A percentile compares a stretch with the other conserved stretches of the same genome.
phyloP scores from a whole-genome alignment of 1,139 yeast species.

The Kodamaea sp. region DNA sequence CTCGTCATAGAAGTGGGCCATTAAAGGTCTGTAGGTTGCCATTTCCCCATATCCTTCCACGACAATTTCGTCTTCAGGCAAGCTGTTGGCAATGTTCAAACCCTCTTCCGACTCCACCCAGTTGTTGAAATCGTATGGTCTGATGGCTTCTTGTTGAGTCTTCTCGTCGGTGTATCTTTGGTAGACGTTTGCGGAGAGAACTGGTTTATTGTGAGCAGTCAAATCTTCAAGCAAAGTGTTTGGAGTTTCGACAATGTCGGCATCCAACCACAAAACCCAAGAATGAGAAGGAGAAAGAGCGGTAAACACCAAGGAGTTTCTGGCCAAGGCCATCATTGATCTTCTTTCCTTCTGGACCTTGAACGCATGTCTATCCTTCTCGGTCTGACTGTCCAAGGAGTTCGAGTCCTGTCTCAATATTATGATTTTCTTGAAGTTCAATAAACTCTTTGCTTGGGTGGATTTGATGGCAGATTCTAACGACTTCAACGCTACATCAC shows the following conservation, averaged over 20 bases:
- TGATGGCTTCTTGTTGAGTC: constrained; percentile 55
- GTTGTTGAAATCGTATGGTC: constrained; percentile 94
- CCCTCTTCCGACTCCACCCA: constrained; percentile 96
- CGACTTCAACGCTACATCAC: constrained; percentile 70
- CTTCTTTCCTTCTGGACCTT: constrained; percentile 88
- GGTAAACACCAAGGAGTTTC: constrained; percentile 90
- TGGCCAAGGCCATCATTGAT: constrained; percentile 86
- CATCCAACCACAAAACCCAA: constrained; percentile 96
- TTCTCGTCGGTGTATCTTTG: constrained; percentile 72
- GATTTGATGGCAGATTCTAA: constrained; percentile 72
- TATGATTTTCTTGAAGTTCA: constrained; percentile 75
- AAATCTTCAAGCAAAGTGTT: constrained; percentile 79
- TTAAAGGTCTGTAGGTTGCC: constrained; percentile 92
- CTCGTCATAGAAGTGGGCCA: constrained; percentile 83
- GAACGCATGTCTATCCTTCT: constrained; percentile 73
- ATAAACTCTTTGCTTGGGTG: constrained; percentile 50
- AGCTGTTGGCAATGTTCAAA: constrained; percentile 62
- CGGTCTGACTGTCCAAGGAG: constrained; percentile 65
- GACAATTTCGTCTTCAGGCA: constrained; percentile 86
- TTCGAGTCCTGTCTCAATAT: constrained; percentile 89
- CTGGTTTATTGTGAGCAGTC: constrained; percentile 83
- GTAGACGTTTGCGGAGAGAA: constrained; percentile 88
- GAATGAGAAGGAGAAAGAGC: constrained; percentile 85
- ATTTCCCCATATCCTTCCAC: constrained; percentile 91
- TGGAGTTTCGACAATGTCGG: constrained; percentile 91